phyloP scores from a whole-genome alignment of 2,329 filamentous ascomycete species.

The Fusarium tuaranense region DNA sequence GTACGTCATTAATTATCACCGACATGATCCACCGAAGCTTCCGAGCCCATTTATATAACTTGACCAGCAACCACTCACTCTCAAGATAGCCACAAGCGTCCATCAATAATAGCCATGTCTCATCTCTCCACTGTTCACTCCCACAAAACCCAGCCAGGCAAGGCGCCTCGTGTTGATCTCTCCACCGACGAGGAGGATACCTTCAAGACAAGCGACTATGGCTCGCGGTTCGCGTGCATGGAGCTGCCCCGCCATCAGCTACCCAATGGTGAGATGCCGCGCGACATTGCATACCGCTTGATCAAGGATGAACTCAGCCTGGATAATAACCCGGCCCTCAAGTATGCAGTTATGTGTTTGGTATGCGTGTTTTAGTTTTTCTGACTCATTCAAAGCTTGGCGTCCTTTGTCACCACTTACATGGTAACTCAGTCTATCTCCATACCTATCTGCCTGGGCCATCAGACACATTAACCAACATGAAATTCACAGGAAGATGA shows the following conservation, averaged over 20 bases:
- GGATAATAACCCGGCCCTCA: slow-evolving; percentile 89
- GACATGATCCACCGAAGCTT: not conserved
- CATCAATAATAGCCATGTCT: not conserved
- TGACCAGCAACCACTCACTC: not conserved
- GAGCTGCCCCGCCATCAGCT: slow-evolving; percentile 87
- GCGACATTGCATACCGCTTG: slow-evolving; percentile 90
- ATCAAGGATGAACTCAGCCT: slow-evolving; percentile 94
- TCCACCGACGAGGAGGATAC: slow-evolving; percentile 61
- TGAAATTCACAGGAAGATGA: slow-evolving; percentile 77
- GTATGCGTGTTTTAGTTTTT: not conserved
- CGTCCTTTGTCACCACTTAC: slow-evolving; percentile 94
- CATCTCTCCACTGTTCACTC: slow-evolving; percentile 61
- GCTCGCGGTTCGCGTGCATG: slow-evolving; percentile 81
- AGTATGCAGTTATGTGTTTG: slow-evolving; percentile 60
- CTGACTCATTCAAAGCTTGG: slow-evolving; percentile 67
- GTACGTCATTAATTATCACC: not conserved
- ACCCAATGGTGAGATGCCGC: slow-evolving; percentile 90
- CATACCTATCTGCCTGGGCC: not conserved
- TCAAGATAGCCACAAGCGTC: not conserved
- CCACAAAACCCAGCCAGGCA: slow-evolving; percentile 32
- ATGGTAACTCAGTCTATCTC: slow-evolving; percentile 69
- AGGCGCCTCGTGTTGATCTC: slow-evolving; percentile 56
- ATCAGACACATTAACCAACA: not conserved
- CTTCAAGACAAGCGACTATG: slow-evolving; percentile 86
- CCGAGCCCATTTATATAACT: not conserved